Evolutionary conservation across 371 early-diverging fungal genomes (phyloP), one percentile per base, ranked within the genome.

Genomic region (Blakeslea trispora): DNA sequence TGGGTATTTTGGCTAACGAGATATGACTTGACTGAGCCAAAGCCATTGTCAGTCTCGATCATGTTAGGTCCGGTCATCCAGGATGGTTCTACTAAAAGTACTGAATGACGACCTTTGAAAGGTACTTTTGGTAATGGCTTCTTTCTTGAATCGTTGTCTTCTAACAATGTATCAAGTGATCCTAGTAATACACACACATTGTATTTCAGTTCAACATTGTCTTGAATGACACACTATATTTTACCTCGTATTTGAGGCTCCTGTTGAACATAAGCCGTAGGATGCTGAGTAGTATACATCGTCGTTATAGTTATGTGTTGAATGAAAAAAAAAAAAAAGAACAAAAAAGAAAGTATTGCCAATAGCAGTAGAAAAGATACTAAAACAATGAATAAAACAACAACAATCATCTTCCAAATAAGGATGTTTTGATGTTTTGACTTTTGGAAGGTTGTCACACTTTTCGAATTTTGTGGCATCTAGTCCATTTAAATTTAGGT

Each of bases 41-140:
- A 28, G 28, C 28, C 37, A 11, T 14, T 37, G 37, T 37, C 37
- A 13, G 37, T 37, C 2, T 2, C 14, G 2, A 2, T 35, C 11
- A 18, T 49, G 10, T 18, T 17, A 18, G 37, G 2, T 9, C 9
- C 37, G 11, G 37, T 37, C 37, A 11, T 37, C 37, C 37, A 37
- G 9, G 37, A 37, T 3, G 37, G 37, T 13, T 11, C 37, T 13
- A 37, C 37, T 13, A 37, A 2, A 3, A 37, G 37, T 37, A 11
- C 14, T 10, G 37, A 37, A 14, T 37, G 9, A 2, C 37, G 37
- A 11, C 11, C 11, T 17, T 11, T 34, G 31, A 4, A 5, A 9
- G 49, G 34, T 10, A 57, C 42, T 39, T 50, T 43, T 24, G 58
- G 58, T 39, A 57, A 50, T 15, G 58, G 58, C 14, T 57, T 57